Conservation (phyloP, 1,139 yeast genomes). For the Candida anutae region DNA sequence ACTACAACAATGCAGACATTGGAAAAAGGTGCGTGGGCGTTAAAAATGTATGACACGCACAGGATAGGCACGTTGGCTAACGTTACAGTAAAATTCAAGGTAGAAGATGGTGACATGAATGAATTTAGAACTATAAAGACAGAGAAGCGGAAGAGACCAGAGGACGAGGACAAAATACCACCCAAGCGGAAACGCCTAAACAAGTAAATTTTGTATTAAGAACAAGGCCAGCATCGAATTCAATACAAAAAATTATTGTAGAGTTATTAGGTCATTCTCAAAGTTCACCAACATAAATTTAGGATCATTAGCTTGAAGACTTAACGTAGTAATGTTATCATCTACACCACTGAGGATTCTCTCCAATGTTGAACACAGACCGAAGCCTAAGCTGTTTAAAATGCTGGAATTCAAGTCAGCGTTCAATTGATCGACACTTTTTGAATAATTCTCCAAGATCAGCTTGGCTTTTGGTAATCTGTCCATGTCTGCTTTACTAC, state of each 20-base stretch:
- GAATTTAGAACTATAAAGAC: slow-evolving; percentile 3
- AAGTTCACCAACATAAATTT: slow-evolving; percentile 32
- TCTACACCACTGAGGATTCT: slow-evolving; percentile 25
- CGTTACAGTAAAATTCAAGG: slow-evolving; percentile 14
- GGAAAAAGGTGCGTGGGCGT: slow-evolving; percentile 34
- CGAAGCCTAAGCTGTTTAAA: slow-evolving; percentile 20
- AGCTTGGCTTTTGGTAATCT: slow-evolving; percentile 17
- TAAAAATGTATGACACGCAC: slow-evolving; percentile 22
- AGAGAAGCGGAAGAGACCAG: slow-evolving; percentile 1
- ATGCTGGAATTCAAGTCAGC: slow-evolving; percentile 23
- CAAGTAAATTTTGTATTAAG: too few species aligned
- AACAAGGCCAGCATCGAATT: too few species aligned
- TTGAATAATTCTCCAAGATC: slow-evolving; percentile 15
- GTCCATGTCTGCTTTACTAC: slow-evolving; percentile 13
- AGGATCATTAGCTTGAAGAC: slow-evolving; percentile 24
- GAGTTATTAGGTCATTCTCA: slow-evolving; percentile 29
- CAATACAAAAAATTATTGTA: too few species aligned
- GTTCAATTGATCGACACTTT: slow-evolving; percentile 12
- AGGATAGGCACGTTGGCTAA: slow-evolving; percentile 18
- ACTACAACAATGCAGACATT: slow-evolving; percentile 12
- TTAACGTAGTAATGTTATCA: slow-evolving; percentile 23
- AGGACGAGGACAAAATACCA: too few species aligned
- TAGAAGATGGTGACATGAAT: slow-evolving; percentile 8
- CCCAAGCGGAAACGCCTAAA: too few species aligned
- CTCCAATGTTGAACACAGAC: slow-evolving; percentile 25